Evolutionary conservation across 768 basidiomycete genomes (phyloP).

Genomic region (Lactifluus subvellereus): DNA sequence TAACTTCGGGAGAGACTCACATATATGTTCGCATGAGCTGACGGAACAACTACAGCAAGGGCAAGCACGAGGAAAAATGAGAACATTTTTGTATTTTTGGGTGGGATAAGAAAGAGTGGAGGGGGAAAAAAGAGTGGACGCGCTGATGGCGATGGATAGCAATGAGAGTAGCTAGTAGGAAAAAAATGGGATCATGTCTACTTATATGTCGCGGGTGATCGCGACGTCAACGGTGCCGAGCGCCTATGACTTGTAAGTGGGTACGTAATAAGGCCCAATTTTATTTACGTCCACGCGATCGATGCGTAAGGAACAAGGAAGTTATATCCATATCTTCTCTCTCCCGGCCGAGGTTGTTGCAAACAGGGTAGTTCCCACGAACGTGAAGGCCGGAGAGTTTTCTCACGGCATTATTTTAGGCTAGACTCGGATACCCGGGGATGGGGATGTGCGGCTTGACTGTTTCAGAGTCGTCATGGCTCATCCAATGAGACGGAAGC

Average conservation of each 20-base stretch:
- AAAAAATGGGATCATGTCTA: not conserved
- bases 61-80: constrained; percentile 10
- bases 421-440: too few species aligned
- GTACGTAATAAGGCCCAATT: too few species aligned
- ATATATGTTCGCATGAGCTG: constrained; percentile 15
- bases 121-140: constrained; percentile 15
- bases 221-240: not conserved
- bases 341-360: too few species aligned
- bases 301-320: too few species aligned
- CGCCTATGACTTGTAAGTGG: not conserved
- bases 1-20: constrained; percentile 6
- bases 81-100: constrained; percentile 18
- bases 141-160: constrained; percentile 5
- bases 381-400: too few species aligned
- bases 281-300: too few species aligned
- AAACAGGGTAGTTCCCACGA: too few species aligned
- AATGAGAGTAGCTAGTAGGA: not conserved
- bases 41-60: constrained; percentile 16
- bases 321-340: too few species aligned
- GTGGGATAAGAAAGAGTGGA: constrained; percentile 13
- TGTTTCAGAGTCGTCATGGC: not conserved
- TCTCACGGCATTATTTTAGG: too few species aligned
- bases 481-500: not conserved
- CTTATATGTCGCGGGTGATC: not conserved
- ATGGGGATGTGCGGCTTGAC: too few species aligned